Conservation (phyloP, 1,284 basidiomycete genomes). For the Heliocybe sulcata region DNA sequence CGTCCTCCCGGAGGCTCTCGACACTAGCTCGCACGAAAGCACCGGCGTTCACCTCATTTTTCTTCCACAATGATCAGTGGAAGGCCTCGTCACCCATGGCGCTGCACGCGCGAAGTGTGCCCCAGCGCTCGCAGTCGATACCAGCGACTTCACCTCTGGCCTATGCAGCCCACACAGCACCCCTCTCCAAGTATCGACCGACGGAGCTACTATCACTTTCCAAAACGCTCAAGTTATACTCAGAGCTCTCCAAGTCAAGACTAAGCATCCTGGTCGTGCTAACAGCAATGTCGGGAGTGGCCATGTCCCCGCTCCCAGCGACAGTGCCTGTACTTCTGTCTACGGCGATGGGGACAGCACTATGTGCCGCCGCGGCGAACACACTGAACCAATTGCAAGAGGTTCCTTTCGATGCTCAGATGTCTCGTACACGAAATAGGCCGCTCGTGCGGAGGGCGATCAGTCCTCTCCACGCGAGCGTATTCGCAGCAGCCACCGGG, state of each 20-base stretch:
- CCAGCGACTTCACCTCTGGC: conserved; percentile 8
- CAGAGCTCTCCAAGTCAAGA: conserved; percentile 82
- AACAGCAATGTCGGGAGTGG: conserved; percentile 90
- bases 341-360: conserved; percentile 83
- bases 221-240: conserved; percentile 64
- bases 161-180: conserved; percentile 14
- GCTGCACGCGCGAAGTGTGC: conserved; percentile 9
- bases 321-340: conserved; percentile 80
- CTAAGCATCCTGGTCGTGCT: conserved; percentile 88
- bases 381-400: conserved; percentile 95
- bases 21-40: conserved; percentile 8
- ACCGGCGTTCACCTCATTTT: conserved; percentile 44
- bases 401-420: conserved; percentile 95
- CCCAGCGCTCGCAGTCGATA: conserved; percentile 10
- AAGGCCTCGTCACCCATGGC: conserved; percentile 8
- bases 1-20: not conserved
- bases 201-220: conserved; percentile 38
- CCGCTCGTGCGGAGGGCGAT: conserved; percentile 86
- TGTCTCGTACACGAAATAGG: conserved; percentile 84
- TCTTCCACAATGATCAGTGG: conserved; percentile 52
- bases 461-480: conserved; percentile 77
- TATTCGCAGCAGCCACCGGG: conserved; percentile 74
- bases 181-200: conserved; percentile 9
- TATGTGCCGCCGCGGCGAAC: conserved; percentile 93
- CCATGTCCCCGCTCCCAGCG: conserved; percentile 82